These are phyloP conservation scores for Syncephalis fuscata DNA, from an alignment of 371 early-diverging fungal species.

Conservation along the genomic window DNA sequence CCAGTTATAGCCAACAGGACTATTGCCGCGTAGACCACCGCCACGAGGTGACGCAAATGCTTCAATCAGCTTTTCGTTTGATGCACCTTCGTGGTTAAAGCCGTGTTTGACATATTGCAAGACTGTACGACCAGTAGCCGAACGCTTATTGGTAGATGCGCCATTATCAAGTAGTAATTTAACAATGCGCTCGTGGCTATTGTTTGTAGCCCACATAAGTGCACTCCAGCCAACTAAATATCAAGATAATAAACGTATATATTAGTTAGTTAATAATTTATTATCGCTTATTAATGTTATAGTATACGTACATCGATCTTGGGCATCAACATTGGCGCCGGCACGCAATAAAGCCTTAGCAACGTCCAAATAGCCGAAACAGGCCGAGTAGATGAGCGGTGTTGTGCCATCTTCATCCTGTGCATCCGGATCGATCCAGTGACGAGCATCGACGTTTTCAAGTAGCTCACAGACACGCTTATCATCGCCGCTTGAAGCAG, in stretches of 20 bases:
- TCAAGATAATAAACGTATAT: too few species aligned
- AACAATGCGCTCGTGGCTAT: conserved; percentile 57
- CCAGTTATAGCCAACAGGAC: too few species aligned
- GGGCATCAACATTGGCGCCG: conserved; percentile 56
- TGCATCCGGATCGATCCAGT: conserved; percentile 57
- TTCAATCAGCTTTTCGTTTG: conserved; percentile 34
- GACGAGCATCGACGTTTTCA: conserved; percentile 20
- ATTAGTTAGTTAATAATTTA: not conserved
- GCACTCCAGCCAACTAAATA: conserved; percentile 78
- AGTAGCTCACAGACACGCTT: conserved; percentile 25
- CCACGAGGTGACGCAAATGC: conserved; percentile 15
- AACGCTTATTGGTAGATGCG: conserved; percentile 48
- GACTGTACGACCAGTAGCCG: conserved; percentile 61
- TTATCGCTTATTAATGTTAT: not conserved
- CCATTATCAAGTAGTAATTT: conserved; percentile 61
- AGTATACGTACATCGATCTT: conserved; percentile 49
- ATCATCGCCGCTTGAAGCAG: conserved; percentile 36
- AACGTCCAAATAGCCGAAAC: conserved; percentile 66
- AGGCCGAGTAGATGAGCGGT: conserved; percentile 70
- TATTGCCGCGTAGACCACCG: not conserved
- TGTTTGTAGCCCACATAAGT: conserved; percentile 90
- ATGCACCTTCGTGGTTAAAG: conserved; percentile 14
- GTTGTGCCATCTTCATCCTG: conserved; percentile 73
- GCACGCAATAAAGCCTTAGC: conserved; percentile 41
- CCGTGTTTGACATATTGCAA: conserved; percentile 43